Evolutionary conservation across 129 eudicot species (phyloP), one percentile per base, ranked within the genome.

Genomic region (Smallanthus sonchifolius): DNA sequence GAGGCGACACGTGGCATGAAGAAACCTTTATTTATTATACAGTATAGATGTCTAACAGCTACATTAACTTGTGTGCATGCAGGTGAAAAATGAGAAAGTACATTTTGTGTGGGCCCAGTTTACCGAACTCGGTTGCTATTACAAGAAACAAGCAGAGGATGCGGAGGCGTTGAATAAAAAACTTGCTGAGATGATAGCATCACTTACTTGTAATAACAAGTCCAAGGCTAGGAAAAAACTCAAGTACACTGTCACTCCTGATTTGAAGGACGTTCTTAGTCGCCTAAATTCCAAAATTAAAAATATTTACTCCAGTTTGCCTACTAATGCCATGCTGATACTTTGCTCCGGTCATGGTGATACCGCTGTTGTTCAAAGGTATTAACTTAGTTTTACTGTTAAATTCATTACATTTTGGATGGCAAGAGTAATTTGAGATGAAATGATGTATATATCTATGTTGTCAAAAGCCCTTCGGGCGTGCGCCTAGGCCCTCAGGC

Each of bases 281-380:
- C 87, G 83, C 19, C 68, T 89, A 28, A 79, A 91, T 84, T 75
- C 79, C 68, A 80, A 89, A 79, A 80, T 95, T 55, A 81, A 77
- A 77, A 73, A 72, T 62, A 32, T 91, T 48, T 83, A 87, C 49
- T 70, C 94, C 59, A 78, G 76, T 72, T 87, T 95, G 78, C 99
- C 96, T 15, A 34, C 37, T 15, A 95, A 95, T 77, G 82, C 92
- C 45, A 95, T 95, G 99, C 86, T 95, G 54, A 84, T 95, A 59
- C 73, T 95, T 40, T 95, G 96, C 86, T 86, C 99, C 0, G 99
- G 97, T 72, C 97, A 95, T 68, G 99, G 99, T 69, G 96, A 95
- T 82, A 91, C 96, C 57, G 90, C 95, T 76, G 74, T 86, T 10
- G 91, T 95, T 48, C 96, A 85, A 2, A 91, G 95, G 99, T 91